Percentiles rank a stretch among this genome's conserved stretches.
Conservation (phyloP, 768 basidiomycete species). For the Amylocystis lapponica region DNA sequence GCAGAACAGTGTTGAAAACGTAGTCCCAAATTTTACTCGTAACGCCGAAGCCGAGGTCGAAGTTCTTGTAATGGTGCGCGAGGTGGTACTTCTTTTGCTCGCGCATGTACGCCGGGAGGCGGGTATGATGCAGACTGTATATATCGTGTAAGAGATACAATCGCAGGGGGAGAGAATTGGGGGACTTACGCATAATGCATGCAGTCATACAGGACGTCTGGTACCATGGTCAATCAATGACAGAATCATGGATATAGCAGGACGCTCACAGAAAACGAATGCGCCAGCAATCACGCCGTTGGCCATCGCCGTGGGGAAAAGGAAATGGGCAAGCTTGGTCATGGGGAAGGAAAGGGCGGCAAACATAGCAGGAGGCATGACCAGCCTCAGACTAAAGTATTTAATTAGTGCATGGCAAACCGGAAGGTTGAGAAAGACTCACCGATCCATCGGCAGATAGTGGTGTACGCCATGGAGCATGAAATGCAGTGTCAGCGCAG, state of each 20-base stretch:
- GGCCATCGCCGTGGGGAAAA: slow-evolving; percentile 82
- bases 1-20: slow-evolving; percentile 80
- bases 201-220: slow-evolving; percentile 80
- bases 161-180: no score
- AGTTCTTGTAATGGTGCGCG: slow-evolving; percentile 98
- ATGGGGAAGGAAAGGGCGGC: slow-evolving; percentile 73
- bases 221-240: slow-evolving; percentile 27
- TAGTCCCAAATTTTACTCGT: slow-evolving; percentile 97
- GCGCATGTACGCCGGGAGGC: slow-evolving; percentile 76
- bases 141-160: no score
- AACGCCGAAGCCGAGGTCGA: slow-evolving; percentile 95
- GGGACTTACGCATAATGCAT: slow-evolving; percentile 84
- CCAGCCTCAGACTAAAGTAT: slow-evolving; percentile 67
- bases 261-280: slow-evolving; percentile 74
- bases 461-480: slow-evolving; percentile 94
- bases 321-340: slow-evolving; percentile 70
- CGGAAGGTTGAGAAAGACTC: slow-evolving; percentile 4
- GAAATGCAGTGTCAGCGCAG: slow-evolving; percentile 85
- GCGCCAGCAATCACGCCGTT: slow-evolving; percentile 88
- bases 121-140: slow-evolving; percentile 74
- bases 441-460: slow-evolving; percentile 96
- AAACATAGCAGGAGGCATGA: slow-evolving; percentile 94
- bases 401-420: slow-evolving; percentile 85
- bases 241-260: slow-evolving; percentile 1
- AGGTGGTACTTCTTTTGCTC: slow-evolving; percentile 98